Conservation (phyloP, 2,329 filamentous ascomycete species). For the Colletotrichum sublineola region DNA sequence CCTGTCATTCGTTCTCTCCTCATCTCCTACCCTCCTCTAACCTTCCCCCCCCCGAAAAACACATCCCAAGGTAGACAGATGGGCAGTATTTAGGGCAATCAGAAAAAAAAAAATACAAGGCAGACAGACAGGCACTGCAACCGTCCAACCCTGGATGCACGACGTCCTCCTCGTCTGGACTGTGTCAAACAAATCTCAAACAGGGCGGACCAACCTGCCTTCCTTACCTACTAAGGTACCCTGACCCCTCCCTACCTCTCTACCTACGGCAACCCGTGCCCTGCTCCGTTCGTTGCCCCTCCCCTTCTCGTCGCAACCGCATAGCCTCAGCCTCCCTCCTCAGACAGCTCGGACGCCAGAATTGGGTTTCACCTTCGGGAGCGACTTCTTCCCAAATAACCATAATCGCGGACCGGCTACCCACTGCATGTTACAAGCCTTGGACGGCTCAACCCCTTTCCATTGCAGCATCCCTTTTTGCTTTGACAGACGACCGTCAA, state of each 20-base stretch:
- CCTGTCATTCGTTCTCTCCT: conserved; percentile 37
- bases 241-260: neutral
- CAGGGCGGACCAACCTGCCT: conserved; percentile 32
- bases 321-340: conserved; percentile 41
- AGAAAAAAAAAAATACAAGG: neutral
- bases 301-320: conserved; percentile 28
- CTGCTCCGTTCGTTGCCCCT: conserved; percentile 18
- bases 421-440: conserved; percentile 28
- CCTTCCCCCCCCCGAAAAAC: neutral
- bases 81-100: conserved; percentile 6
- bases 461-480: conserved; percentile 21
- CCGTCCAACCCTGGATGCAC: conserved; percentile 31
- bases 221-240: conserved; percentile 13
- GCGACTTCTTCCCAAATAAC: conserved; percentile 37
- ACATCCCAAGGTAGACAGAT: neutral
- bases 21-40: conserved; percentile 6
- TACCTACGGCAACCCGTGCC: conserved; percentile 8
- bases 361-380: conserved; percentile 42
- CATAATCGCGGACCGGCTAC: conserved; percentile 27
- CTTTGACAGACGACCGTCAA: conserved; percentile 27
- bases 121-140: conserved; percentile 8
- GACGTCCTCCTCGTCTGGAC: conserved; percentile 40
- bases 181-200: conserved; percentile 43
- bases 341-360: conserved; percentile 41
- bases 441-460: conserved; percentile 31